Conservation (phyloP, 73 alveolate genomes). For the Effrenium voratum region DNA sequence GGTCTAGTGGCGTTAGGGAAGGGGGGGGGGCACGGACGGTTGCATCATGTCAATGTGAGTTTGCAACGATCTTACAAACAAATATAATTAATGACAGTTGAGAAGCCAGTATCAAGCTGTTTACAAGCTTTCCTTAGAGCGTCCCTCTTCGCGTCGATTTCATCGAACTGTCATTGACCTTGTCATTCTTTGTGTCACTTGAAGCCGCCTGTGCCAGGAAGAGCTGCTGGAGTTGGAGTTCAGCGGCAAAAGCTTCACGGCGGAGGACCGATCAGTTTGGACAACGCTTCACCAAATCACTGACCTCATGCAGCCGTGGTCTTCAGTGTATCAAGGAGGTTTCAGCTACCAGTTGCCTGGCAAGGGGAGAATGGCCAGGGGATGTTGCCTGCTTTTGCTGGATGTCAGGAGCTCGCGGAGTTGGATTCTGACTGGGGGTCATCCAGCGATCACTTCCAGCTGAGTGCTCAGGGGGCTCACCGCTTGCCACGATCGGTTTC, state of each 20-base stretch:
- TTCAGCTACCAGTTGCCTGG: no score
- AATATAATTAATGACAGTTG: no score
- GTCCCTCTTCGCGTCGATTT: neutral
- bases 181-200: neutral
- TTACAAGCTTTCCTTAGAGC: no score
- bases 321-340: neutral
- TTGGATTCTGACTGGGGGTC: constrained; percentile 92
- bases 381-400: no score
- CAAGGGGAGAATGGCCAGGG: no score
- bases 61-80: no score
- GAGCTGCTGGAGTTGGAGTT: constrained; percentile 71
- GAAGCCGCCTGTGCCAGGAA: constrained; percentile 19
- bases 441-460: constrained; percentile 63
- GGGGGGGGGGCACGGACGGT: neutral
- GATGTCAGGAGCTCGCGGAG: constrained; percentile 63
- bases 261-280: neutral
- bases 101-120: no score
- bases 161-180: neutral
- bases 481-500: neutral
- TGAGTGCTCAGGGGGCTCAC: neutral
- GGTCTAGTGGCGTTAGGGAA: neutral
- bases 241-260: constrained; percentile 43
- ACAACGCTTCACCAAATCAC: neutral
- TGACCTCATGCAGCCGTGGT: neutral
- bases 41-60: no score